Conservation (phyloP, 257 asterid species). For the Henckelia pumila region DNA sequence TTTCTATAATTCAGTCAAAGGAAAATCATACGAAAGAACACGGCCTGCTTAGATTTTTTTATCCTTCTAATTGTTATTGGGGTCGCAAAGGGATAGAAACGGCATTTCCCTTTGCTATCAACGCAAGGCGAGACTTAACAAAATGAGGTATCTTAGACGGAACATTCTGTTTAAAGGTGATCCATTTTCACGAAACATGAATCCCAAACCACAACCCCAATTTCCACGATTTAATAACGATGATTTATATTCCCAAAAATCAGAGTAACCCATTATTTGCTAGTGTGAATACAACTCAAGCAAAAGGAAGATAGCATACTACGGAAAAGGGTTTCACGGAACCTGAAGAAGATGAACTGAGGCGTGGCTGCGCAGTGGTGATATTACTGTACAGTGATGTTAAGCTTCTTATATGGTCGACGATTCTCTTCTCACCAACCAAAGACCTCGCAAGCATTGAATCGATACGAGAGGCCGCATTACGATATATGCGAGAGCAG, state of each 20-base stretch:
- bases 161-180: no score
- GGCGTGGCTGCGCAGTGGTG: slow-evolving; percentile 21
- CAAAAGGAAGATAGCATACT: neutral
- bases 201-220: no score
- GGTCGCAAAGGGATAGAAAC: neutral
- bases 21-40: no score
- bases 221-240: no score
- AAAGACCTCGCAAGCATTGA: slow-evolving; percentile 6
- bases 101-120: neutral
- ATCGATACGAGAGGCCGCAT: slow-evolving; percentile 10
- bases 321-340: neutral
- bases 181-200: no score
- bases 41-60: neutral
- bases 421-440: neutral
- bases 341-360: slow-evolving; percentile 29
- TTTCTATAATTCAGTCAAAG: no score
- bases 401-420: neutral
- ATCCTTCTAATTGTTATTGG: neutral
- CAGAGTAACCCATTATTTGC: neutral
- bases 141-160: no score
- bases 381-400: slow-evolving; percentile 9
- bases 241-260: no score
- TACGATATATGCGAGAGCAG: slow-evolving; percentile 27
- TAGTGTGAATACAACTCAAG: slow-evolving; percentile 1
- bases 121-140: neutral